Conservation (phyloP, 345 rosid genomes). For the Geranium rotundifolium region DNA sequence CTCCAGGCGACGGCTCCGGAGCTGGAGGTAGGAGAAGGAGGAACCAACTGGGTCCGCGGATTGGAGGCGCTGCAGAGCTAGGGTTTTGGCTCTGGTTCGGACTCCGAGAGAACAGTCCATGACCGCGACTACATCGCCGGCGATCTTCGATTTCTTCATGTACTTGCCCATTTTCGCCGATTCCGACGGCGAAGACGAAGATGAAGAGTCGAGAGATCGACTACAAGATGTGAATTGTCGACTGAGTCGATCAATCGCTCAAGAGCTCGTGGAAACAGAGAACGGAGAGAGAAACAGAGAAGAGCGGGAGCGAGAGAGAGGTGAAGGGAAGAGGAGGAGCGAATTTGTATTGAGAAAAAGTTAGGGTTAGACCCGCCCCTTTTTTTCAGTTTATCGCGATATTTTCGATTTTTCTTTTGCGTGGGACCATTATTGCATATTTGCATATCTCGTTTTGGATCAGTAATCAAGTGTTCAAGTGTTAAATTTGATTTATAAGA, state of each 20-base stretch:
- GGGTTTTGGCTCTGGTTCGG: conserved; percentile 68
- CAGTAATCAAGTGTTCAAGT: too few species aligned
- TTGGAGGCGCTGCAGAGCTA: conserved; percentile 49
- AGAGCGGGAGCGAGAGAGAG: conserved; percentile 5
- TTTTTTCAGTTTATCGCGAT: background rate
- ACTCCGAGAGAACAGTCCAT: conserved; percentile 58
- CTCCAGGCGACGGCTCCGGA: conserved; percentile 74
- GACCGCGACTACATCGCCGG: conserved; percentile 45
- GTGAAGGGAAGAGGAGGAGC: too few species aligned
- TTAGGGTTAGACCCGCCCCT: background rate
- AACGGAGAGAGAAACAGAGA: conserved; percentile 1
- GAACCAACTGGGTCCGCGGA: too few species aligned
- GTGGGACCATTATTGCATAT: too few species aligned
- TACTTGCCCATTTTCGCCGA: conserved; percentile 72
- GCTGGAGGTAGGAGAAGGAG: conserved; percentile 55
- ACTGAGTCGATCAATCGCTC: background rate
- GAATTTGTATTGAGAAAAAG: background rate
- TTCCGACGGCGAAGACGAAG: too few species aligned
- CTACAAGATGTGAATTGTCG: background rate
- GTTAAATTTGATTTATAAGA: too few species aligned
- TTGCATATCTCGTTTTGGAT: too few species aligned
- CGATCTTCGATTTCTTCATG: conserved; percentile 60
- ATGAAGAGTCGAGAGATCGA: background rate
- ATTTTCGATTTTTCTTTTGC: too few species aligned
- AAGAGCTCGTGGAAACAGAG: background rate